A percentile compares a stretch with the other conserved stretches of the same genome.
Evolutionary conservation across 2,329 filamentous ascomycete genomes (phyloP).

Genomic region (Fusarium illudens): DNA sequence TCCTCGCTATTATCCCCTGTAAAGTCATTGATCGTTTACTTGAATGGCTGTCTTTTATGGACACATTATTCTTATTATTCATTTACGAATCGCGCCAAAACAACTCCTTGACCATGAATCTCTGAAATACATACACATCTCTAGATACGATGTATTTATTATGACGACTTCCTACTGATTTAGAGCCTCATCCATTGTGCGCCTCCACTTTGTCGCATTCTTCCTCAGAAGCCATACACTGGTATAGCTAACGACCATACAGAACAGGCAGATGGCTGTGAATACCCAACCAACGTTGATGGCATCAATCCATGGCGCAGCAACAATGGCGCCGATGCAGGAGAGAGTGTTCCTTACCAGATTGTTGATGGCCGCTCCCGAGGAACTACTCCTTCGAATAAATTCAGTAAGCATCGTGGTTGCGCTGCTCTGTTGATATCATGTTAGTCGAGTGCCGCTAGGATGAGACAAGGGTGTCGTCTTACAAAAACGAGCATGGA

Average conservation of each 20-base stretch:
- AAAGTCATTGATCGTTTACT: neutral
- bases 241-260: conserved; percentile 63
- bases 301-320: conserved; percentile 73
- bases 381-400: conserved; percentile 74
- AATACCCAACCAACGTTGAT: conserved; percentile 82
- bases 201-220: conserved; percentile 70
- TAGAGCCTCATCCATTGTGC: conserved; percentile 64
- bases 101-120: neutral
- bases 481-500: conserved; percentile 81
- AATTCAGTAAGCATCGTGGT: conserved; percentile 90
- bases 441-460: conserved; percentile 10
- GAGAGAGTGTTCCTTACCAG: conserved; percentile 82
- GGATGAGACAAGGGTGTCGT: neutral
- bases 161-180: conserved; percentile 27
- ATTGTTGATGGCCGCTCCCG: conserved; percentile 82
- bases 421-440: conserved; percentile 56
- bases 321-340: conserved; percentile 74
- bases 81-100: no score
- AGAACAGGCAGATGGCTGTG: conserved; percentile 63
- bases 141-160: neutral
- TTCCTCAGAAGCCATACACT: conserved; percentile 69
- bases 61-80: no score
- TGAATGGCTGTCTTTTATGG: neutral
- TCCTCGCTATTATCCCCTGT: neutral
- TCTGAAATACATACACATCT: neutral